Conservation (phyloP, 768 basidiomycete genomes). For the Rhizopogon salebrosus region DNA sequence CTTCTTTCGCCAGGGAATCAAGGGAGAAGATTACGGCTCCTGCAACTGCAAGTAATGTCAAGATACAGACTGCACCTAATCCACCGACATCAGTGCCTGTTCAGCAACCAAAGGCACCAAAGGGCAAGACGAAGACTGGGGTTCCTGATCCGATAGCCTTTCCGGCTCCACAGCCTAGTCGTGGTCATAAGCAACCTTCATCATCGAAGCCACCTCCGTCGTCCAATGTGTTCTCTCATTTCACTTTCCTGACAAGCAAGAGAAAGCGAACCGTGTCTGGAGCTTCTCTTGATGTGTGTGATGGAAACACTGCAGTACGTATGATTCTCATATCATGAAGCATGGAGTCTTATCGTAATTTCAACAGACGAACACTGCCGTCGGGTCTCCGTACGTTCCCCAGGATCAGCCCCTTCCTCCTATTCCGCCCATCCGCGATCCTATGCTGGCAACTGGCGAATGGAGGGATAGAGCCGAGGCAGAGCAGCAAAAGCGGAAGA, state of each 20-base stretch:
- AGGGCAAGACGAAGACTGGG: slow-evolving; percentile 13
- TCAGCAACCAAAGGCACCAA: slow-evolving; percentile 7
- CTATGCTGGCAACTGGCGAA: slow-evolving; percentile 55
- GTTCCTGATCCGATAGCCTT: slow-evolving; percentile 19
- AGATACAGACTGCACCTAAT: background rate
- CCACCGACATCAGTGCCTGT: slow-evolving; percentile 1
- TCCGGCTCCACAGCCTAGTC: slow-evolving; percentile 26
- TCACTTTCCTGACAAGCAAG: slow-evolving; percentile 54
- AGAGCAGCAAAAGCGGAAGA: slow-evolving; percentile 34
- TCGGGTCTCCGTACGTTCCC: slow-evolving; percentile 68
- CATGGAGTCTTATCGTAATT: slow-evolving; percentile 6
- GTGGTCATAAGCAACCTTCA: slow-evolving; percentile 36
- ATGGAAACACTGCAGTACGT: slow-evolving; percentile 70
- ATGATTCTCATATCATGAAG: slow-evolving; percentile 5
- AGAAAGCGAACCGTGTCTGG: slow-evolving; percentile 65
- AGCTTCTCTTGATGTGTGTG: slow-evolving; percentile 71
- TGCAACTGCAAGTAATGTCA: background rate
- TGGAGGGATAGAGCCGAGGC: slow-evolving; percentile 68
- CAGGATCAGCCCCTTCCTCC: slow-evolving; percentile 43
- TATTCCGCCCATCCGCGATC: slow-evolving; percentile 57
- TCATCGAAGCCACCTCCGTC: slow-evolving; percentile 9
- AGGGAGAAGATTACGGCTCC: background rate
- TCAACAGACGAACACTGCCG: slow-evolving; percentile 57
- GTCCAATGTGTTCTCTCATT: slow-evolving; percentile 53
- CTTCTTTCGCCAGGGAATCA: slow-evolving; percentile 15